These are phyloP conservation scores for Penicillium paxilli DNA, from an alignment of 495 filamentous ascomycete genomes.

Conservation along the genomic window DNA sequence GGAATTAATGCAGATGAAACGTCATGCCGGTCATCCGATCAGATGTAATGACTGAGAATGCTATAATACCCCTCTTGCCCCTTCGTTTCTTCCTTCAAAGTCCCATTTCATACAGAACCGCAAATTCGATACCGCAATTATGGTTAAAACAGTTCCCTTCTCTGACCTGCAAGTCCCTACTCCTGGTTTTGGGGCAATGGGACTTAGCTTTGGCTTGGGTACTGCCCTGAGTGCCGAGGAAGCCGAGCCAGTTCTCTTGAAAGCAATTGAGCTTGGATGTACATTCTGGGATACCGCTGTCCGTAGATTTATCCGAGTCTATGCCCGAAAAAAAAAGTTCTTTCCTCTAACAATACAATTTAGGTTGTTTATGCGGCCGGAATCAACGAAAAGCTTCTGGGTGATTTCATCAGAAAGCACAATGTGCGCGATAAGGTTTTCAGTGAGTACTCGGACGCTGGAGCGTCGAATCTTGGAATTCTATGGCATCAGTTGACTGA, in stretches of 20 bases:
- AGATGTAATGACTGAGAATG: too few species aligned
- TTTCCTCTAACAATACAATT: not conserved
- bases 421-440: constrained; percentile 50
- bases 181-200: constrained; percentile 51
- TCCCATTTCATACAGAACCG: too few species aligned
- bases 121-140: constrained; percentile 17
- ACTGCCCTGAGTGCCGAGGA: constrained; percentile 41
- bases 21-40: too few species aligned
- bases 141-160: constrained; percentile 47
- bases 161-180: constrained; percentile 37
- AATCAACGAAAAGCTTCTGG: constrained; percentile 51
- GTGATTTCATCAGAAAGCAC: constrained; percentile 54
- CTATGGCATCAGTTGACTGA: not conserved
- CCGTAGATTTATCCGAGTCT: constrained; percentile 3
- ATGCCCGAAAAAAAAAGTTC: not conserved
- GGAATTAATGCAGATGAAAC: too few species aligned
- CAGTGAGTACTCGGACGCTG: too few species aligned
- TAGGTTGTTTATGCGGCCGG: constrained; percentile 50
- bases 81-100: too few species aligned
- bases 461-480: not conserved
- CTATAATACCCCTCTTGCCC: too few species aligned
- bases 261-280: constrained; percentile 51
- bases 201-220: constrained; percentile 43
- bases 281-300: constrained; percentile 57
- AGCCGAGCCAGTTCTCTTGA: constrained; percentile 50